Conservation (phyloP, 208 protist species). For the Crithidia expoeki region DNA sequence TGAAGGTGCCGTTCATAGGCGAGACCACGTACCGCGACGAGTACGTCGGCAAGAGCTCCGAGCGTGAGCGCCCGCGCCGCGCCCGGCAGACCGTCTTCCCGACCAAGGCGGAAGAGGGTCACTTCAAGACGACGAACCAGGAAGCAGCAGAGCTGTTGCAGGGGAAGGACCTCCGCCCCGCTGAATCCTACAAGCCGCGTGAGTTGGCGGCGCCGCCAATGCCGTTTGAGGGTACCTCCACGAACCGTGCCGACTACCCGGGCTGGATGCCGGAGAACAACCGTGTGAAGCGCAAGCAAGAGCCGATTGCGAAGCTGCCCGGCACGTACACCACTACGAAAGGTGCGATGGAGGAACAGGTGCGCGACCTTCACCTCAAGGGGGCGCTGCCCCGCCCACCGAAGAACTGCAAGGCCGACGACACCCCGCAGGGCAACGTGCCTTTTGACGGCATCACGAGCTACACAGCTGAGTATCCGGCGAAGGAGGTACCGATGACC, state of each 20-base stretch:
- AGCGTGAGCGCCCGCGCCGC: slow-evolving; percentile 53
- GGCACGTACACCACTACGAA: slow-evolving; percentile 87
- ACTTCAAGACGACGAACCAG: slow-evolving; percentile 91
- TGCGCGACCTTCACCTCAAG: slow-evolving; percentile 56
- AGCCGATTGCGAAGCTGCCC: slow-evolving; percentile 78
- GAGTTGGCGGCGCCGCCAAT: slow-evolving; percentile 50
- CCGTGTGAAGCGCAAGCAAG: slow-evolving; percentile 65
- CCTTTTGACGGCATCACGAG: slow-evolving; percentile 88
- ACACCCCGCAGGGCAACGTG: slow-evolving; percentile 49
- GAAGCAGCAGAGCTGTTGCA: slow-evolving; percentile 81
- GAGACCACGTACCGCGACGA: slow-evolving; percentile 89
- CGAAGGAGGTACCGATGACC: slow-evolving; percentile 73
- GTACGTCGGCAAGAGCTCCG: slow-evolving; percentile 81
- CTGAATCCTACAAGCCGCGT: slow-evolving; percentile 88
- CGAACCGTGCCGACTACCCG: slow-evolving; percentile 88
- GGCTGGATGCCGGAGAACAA: slow-evolving; percentile 84
- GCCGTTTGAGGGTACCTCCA: slow-evolving; percentile 84
- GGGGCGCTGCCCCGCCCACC: slow-evolving; percentile 69
- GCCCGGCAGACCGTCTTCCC: slow-evolving; percentile 55
- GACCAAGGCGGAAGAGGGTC: slow-evolving; percentile 80
- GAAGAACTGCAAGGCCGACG: slow-evolving; percentile 77
- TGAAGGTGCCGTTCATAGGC: slow-evolving; percentile 82
- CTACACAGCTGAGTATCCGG: slow-evolving; percentile 88
- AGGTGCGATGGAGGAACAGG: slow-evolving; percentile 76
- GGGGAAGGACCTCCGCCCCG: slow-evolving; percentile 75